Evolutionary conservation across 2,329 filamentous ascomycete genomes (phyloP).

Genomic region (Talaromyces sp.): DNA sequence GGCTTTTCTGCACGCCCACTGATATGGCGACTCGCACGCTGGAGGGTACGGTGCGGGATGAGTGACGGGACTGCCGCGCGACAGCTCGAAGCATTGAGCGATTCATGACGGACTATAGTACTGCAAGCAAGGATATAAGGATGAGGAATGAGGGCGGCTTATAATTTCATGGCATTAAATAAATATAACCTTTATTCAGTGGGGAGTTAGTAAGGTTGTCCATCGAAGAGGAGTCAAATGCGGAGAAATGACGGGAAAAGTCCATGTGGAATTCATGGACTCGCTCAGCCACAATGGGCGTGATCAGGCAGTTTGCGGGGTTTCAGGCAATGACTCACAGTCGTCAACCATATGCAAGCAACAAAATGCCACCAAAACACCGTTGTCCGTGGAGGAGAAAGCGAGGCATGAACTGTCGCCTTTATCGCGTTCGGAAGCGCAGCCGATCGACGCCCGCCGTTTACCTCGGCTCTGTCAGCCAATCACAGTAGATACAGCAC

Average conservation of each 20-base stretch:
- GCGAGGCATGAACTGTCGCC: neutral
- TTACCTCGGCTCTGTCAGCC: neutral
- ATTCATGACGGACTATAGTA: constrained; percentile 21
- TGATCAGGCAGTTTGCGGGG: neutral
- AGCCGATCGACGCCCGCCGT: neutral
- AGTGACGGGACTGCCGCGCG: constrained; percentile 18
- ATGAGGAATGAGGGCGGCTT: neutral
- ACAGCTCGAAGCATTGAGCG: constrained; percentile 26
- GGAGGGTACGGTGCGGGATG: constrained; percentile 7
- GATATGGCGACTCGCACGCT: constrained; percentile 15
- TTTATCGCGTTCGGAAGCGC: too few relatives aligned
- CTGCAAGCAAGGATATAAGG: neutral
- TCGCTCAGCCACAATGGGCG: neutral
- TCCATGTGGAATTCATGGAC: neutral
- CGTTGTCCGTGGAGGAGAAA: neutral
- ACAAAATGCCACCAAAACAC: neutral
- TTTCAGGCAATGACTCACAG: neutral
- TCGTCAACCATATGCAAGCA: neutral
- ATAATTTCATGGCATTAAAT: neutral
- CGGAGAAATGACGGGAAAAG: neutral
- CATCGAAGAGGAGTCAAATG: neutral
- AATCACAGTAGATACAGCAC: neutral
- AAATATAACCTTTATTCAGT: neutral
- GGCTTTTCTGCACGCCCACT: constrained; percentile 11
- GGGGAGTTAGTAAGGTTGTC: neutral